Evolutionary conservation across 2,329 filamentous ascomycete genomes (phyloP), one percentile per base, ranked within the genome.

Genomic region (Cladophialophora bantiana): DNA sequence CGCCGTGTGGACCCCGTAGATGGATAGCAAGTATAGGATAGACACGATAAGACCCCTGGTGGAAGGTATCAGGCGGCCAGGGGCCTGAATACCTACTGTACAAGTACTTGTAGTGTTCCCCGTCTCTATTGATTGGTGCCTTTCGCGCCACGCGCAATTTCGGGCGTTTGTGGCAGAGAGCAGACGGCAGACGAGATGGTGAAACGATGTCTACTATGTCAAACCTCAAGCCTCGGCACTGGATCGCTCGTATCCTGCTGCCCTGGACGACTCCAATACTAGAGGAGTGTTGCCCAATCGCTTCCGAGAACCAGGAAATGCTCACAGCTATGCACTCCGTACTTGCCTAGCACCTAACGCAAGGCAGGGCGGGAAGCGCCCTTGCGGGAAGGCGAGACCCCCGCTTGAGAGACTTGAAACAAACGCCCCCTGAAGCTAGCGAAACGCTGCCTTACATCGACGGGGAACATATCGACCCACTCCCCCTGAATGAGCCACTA

Each of bases 371-470:
- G 36, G 36, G 56, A 48, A 34, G 26, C 20, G 35, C 13, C 53
- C 50, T 7, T 57, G 35, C 18, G n/a, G 10, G 32, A 36, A 36
- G 42, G 26, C 35, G 26, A 53, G 26, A 48, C 20, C 15, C 10
- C 50, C 36, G 31, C 52, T 18, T 63, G 42, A 15, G 59, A 40
- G 13, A 53, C 34, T 34, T 64, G 65, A 67, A 67, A 67, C 65
- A 63, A 35, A 54, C 56, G 65, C 36, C 62, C 62, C 62, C 62
- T 64, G 59, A 53, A 40, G 54, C 48, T 13, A 42, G 9, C 40
- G n/a, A 26, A 26, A 26, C 3, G 31, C 20, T 54, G 15, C n/a
- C 56, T 35, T 26, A 32, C 48, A 35, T 61, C 58, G 12, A 45
- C 59, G 15, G 38, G n/a, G 32, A 38, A 45, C 20, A 34, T n/a